A percentile compares a stretch with the other conserved stretches of the same genome.
phyloP scores from a whole-genome alignment of 2,329 filamentous ascomycete species.

The Fusarium brevicatenulatum region DNA sequence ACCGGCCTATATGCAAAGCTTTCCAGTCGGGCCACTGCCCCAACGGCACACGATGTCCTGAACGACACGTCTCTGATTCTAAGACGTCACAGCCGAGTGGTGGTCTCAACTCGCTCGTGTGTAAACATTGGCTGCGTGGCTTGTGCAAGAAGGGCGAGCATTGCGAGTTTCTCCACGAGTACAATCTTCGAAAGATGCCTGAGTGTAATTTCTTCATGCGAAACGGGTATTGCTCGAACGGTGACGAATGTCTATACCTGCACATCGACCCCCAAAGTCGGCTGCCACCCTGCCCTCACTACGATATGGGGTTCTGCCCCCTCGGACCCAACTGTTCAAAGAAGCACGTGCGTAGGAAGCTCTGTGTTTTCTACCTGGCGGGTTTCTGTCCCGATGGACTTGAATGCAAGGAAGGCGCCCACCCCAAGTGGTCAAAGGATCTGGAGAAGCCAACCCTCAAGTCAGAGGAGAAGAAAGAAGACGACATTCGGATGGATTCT shows the following conservation, averaged over 20 bases:
- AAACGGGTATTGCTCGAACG: constrained; percentile 95
- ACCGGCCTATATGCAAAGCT: constrained; percentile 84
- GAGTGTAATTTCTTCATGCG: constrained; percentile 97
- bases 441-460: constrained; percentile 80
- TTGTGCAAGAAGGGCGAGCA: constrained; percentile 97
- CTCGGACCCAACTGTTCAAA: constrained; percentile 88
- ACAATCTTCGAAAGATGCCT: constrained; percentile 97
- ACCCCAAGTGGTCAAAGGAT: constrained; percentile 83
- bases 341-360: constrained; percentile 82
- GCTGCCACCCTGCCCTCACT: constrained; percentile 85
- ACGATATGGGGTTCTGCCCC: constrained; percentile 94
- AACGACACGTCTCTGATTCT: constrained; percentile 73
- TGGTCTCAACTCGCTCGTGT: constrained; percentile 85
- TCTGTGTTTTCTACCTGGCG: constrained; percentile 88
- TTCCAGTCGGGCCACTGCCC: constrained; percentile 90
- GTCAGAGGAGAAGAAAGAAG: constrained; percentile 70
- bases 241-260: constrained; percentile 94
- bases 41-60: constrained; percentile 82
- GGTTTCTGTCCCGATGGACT: constrained; percentile 91
- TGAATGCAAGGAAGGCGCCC: constrained; percentile 80
- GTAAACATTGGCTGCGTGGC: constrained; percentile 98
- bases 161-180: constrained; percentile 98
- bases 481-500: constrained; percentile 49
- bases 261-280: constrained; percentile 87
- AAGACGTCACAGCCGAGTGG: constrained; percentile 51